Evolutionary conservation across 1,139 yeast genomes (phyloP).

Genomic region (Scheffersomyces cryptocercus): DNA sequence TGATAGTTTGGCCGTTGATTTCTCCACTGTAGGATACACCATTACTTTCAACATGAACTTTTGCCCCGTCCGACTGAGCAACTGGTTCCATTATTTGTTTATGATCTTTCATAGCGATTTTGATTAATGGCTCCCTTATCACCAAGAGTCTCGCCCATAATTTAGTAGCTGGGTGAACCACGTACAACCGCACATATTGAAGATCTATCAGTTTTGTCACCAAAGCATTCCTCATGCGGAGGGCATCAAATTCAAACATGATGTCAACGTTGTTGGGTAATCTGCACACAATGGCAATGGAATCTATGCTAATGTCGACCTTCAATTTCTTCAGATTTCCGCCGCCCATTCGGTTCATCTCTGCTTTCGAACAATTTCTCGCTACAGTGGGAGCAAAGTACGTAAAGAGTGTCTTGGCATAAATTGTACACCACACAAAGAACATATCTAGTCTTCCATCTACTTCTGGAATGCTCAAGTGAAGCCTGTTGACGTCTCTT

Average conservation of each 20-base stretch:
- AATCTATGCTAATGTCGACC: constrained; percentile 37
- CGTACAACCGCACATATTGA: constrained; percentile 47
- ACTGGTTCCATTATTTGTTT: too few relatives aligned
- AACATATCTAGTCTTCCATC: constrained; percentile 45
- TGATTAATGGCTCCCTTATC: constrained; percentile 39
- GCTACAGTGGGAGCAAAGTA: constrained; percentile 38
- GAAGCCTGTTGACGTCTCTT: constrained; percentile 28
- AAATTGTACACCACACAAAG: constrained; percentile 44
- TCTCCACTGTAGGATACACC: too few relatives aligned
- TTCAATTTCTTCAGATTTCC: constrained; percentile 22
- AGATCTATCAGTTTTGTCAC: constrained; percentile 31
- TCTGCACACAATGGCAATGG: constrained; percentile 46
- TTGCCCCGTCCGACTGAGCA: too few relatives aligned
- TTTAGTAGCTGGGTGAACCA: constrained; percentile 54
- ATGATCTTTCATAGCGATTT: not conserved
- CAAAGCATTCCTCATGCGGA: constrained; percentile 31
- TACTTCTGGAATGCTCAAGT: constrained; percentile 34
- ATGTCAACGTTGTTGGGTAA: constrained; percentile 54
- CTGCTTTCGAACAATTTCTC: constrained; percentile 28
- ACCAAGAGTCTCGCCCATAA: constrained; percentile 44
- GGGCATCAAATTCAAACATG: constrained; percentile 49
- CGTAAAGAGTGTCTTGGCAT: constrained; percentile 38
- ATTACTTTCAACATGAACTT: too few relatives aligned
- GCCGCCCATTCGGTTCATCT: constrained; percentile 26
- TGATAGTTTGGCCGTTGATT: too few relatives aligned